phyloP scores from a whole-genome alignment of 2,329 filamentous ascomycete species.

The Metarhizium guizhouense region DNA sequence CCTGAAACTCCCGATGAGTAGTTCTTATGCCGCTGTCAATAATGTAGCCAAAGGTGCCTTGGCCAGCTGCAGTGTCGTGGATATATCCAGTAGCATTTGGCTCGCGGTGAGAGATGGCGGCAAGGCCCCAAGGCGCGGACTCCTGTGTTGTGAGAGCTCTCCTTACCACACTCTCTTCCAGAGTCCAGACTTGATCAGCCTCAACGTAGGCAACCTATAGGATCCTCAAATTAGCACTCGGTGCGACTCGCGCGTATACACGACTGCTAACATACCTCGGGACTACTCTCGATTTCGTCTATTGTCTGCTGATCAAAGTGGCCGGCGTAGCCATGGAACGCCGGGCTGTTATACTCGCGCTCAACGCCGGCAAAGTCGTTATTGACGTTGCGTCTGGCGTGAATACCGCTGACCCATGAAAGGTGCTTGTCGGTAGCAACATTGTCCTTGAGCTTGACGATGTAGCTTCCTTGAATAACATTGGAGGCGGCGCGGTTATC shows the following conservation, averaged over 20 bases:
- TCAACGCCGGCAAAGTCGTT: slow-evolving; percentile 28
- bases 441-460: slow-evolving; percentile 50
- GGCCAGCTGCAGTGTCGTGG: slow-evolving; percentile 40
- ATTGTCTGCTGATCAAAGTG: slow-evolving; percentile 31
- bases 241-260: not conserved
- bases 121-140: not conserved
- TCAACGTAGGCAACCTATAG: not conserved
- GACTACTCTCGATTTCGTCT: slow-evolving; percentile 28
- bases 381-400: slow-evolving; percentile 43
- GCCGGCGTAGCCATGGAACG: slow-evolving; percentile 31
- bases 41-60: slow-evolving; percentile 47
- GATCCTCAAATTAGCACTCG: not conserved
- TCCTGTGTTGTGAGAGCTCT: not conserved
- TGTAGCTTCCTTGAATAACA: slow-evolving; percentile 31
- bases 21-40: slow-evolving; percentile 52
- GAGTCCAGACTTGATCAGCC: not conserved
- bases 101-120: slow-evolving; percentile 13
- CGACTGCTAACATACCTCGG: slow-evolving; percentile 23
- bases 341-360: slow-evolving; percentile 19
- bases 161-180: not conserved
- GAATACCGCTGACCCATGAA: slow-evolving; percentile 37
- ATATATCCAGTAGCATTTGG: slow-evolving; percentile 27
- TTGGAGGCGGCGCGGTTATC: not conserved
- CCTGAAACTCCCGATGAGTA: slow-evolving; percentile 42
- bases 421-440: slow-evolving; percentile 36